Conservation (phyloP, 164 flowering plant species). For the Taxillus chinensis region DNA sequence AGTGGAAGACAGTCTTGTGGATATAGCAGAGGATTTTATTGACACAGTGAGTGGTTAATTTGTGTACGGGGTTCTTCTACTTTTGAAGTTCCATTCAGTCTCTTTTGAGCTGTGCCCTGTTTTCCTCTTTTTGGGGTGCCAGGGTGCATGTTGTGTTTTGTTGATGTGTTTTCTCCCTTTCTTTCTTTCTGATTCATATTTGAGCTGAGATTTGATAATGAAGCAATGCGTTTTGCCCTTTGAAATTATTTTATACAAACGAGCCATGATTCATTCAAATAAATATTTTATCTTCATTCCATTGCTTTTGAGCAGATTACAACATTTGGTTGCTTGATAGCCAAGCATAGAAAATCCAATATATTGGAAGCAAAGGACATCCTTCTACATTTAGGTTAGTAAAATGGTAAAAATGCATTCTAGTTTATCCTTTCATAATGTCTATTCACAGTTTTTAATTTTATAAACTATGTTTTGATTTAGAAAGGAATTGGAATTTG, state of each 20-base stretch:
- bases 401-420: slow-evolving; percentile 1
- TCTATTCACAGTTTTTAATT: background rate
- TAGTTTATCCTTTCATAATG: background rate
- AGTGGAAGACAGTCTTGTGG: slow-evolving; percentile 82
- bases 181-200: no score
- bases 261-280: no score
- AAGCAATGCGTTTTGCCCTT: no score
- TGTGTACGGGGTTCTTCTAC: background rate
- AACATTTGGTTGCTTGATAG: slow-evolving; percentile 83
- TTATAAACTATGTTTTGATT: slow-evolving; percentile 6
- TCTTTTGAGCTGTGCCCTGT: no score
- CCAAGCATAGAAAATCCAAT: slow-evolving; percentile 87
- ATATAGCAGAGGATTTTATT: slow-evolving; percentile 89
- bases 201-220: no score
- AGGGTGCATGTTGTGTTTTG: background rate
- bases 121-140: no score
- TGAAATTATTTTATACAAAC: no score
- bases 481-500: slow-evolving; percentile 94
- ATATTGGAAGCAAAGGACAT: slow-evolving; percentile 92
- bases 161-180: background rate
- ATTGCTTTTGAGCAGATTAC: slow-evolving; percentile 46
- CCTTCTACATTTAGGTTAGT: slow-evolving; percentile 84
- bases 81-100: no score
- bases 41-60: slow-evolving; percentile 61
- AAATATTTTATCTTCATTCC: background rate